Base-by-base conservation (phyloP, 371 early-diverging fungal species). In the Syncephalis plumigaleata region DNA sequence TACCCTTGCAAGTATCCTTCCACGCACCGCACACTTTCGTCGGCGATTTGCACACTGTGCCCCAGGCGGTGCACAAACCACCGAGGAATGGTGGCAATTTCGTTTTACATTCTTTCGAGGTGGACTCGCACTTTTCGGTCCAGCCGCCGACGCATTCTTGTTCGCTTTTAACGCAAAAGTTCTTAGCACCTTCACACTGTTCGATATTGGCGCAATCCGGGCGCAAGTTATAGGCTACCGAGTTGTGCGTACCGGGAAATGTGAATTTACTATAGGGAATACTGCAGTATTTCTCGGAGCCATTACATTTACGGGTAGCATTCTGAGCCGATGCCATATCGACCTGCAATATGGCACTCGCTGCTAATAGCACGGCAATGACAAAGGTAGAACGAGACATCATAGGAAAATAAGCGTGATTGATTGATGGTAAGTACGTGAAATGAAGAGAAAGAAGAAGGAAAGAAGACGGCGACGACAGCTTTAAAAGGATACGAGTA, bases 211-310 rank as follows among this genome's bases (percentile, higher is more conserved):
- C 17, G 23, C 64, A 64, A 38, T 64, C 64, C 18, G 55, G 60
- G 36, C 46, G 4, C 23, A 64, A 50, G 36, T 54, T 43, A 48
- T 60, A 64, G 3, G 64, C 21, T 0, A 48, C 59, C 20, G 61
- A 60, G 50, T 64, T 64, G 42, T 64, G 64, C 1, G 64, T 64
- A n/a, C 52, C 64, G 36, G 61, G 48, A 44, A 58, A 54, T n/a
- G 64, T 64, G 31, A 7, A 31, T 31, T 11, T n/a, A 11, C 7
- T 31, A 31, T 31, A 31, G 31, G 31, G 31, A 31, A 31, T 4
- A 31, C 31, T 4, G 31, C 31, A 31, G 11, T 31, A 31, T 31
- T 11, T 4, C 7, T 11, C 31, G n/a, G 31, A 31, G 11, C 31
- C 31, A 31, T 31, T 31, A 11, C 31, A 31, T 4, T 7, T 31